Percentiles rank a stretch among this genome's conserved stretches.
These are phyloP conservation scores for Cocos nucifera DNA, from an alignment of 176 grass and related monocot genomes.

Conservation along the genomic window DNA sequence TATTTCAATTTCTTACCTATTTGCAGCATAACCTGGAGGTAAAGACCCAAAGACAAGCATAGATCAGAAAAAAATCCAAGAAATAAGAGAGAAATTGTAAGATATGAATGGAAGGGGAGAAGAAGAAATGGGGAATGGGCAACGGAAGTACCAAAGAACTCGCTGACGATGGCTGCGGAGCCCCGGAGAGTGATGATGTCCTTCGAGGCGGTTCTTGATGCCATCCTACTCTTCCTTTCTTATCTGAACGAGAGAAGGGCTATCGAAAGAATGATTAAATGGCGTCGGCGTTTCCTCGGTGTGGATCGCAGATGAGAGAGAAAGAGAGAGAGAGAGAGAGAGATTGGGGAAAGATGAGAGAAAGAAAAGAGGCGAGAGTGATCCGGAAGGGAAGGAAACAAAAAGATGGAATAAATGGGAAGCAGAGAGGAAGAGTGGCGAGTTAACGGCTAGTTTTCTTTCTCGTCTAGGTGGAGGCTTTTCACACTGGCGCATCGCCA, in stretches of 20 bases:
- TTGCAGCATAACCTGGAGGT: slow-evolving; percentile 79
- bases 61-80: not conserved
- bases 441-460: too few relatives aligned
- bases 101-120: not conserved
- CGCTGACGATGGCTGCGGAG: slow-evolving; percentile 93
- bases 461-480: too few relatives aligned
- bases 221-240: slow-evolving; percentile 39
- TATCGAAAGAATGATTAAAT: too few relatives aligned
- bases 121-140: not conserved
- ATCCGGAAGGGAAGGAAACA: too few relatives aligned
- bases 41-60: slow-evolving; percentile 29
- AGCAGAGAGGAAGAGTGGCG: too few relatives aligned
- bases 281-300: too few relatives aligned
- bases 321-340: too few relatives aligned
- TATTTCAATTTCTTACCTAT: slow-evolving; percentile 42
- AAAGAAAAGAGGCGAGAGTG: too few relatives aligned
- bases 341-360: too few relatives aligned
- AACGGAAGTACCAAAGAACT: slow-evolving; percentile 69
- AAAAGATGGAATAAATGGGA: too few relatives aligned
- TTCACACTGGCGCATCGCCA: too few relatives aligned
- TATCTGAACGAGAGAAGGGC: not conserved
- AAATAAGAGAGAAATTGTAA: not conserved
- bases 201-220: slow-evolving; percentile 79
- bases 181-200: slow-evolving; percentile 97
- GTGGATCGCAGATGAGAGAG: too few relatives aligned